A percentile compares a stretch with the other conserved stretches of the same genome.
Conservation (phyloP, 2,329 filamentous ascomycete species). For the Fusarium camptoceras region DNA sequence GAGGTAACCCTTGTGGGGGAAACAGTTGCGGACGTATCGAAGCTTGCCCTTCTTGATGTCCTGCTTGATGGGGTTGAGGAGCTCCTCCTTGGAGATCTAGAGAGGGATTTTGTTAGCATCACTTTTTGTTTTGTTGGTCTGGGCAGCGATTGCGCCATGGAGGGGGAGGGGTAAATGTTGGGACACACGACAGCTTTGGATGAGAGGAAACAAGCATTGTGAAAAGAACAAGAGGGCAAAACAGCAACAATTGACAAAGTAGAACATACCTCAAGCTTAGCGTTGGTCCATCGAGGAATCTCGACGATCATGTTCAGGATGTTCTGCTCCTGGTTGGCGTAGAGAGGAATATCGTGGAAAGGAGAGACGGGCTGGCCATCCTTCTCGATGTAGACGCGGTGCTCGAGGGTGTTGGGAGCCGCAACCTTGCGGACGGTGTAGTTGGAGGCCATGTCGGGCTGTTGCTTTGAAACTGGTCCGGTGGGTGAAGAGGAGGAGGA, state of each 20-base stretch:
- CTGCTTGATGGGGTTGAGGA: constrained; percentile 99
- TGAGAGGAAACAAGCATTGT: neutral
- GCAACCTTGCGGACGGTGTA: constrained; percentile 90
- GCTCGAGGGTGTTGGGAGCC: constrained; percentile 92
- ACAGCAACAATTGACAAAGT: neutral
- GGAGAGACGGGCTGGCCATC: constrained; percentile 93
- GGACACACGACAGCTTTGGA: constrained; percentile 31
- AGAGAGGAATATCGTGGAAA: constrained; percentile 99
- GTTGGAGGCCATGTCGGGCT: constrained; percentile 65
- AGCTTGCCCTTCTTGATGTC: constrained; percentile 99
- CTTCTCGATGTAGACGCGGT: constrained; percentile 98
- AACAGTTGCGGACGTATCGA: constrained; percentile 99
- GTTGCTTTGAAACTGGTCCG: constrained; percentile 24
- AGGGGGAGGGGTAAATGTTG: constrained; percentile 30
- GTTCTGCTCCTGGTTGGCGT: constrained; percentile 94
- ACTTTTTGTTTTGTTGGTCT: constrained; percentile 1
- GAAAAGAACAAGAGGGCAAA: neutral
- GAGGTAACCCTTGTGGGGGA: constrained; percentile 99
- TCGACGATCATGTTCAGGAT: constrained; percentile 99
- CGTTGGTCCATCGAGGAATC: constrained; percentile 99
- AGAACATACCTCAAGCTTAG: constrained; percentile 90
- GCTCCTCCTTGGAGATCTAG: constrained; percentile 98
- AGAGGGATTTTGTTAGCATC: constrained; percentile 40
- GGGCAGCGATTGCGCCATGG: constrained; percentile 20
- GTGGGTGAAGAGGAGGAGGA: constrained; percentile 50